phyloP scores from a whole-genome alignment of 257 asterid species.

The Jacaranda mimosifolia region DNA sequence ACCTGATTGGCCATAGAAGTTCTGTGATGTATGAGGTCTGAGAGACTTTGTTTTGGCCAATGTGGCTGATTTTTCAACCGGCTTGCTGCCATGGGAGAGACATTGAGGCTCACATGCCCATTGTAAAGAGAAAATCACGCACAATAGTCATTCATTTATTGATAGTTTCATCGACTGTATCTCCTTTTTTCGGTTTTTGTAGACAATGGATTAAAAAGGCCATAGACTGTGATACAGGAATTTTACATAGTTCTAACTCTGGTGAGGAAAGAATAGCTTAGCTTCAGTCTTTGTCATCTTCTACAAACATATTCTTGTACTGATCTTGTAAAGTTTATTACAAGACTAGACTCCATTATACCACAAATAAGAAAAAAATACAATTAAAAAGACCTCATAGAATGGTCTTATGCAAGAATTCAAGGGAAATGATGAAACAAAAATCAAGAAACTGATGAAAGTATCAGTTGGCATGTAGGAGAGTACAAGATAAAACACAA shows the following conservation, averaged over 20 bases:
- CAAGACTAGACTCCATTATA: too few species aligned
- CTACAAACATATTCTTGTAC: too few species aligned
- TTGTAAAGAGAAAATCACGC: slow-evolving; percentile 43
- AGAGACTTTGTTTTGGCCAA: slow-evolving; percentile 79
- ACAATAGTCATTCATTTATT: slow-evolving; percentile 39
- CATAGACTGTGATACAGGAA: slow-evolving; percentile 24
- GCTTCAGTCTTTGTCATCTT: too few species aligned
- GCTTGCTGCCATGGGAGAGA: slow-evolving; percentile 88
- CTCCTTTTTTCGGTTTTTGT: slow-evolving; percentile 12
- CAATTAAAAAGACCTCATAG: too few species aligned
- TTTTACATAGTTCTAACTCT: slow-evolving; percentile 3
- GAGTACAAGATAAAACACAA: too few species aligned
- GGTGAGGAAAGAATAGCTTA: too few species aligned
- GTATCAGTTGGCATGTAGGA: too few species aligned
- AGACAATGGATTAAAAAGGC: slow-evolving; percentile 9
- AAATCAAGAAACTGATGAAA: too few species aligned
- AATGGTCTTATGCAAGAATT: too few species aligned
- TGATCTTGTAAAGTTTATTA: too few species aligned
- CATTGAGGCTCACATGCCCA: slow-evolving; percentile 21
- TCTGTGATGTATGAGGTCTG: slow-evolving; percentile 89
- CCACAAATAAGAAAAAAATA: too few species aligned
- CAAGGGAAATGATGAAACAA: too few species aligned
- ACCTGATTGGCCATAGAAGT: slow-evolving; percentile 79
- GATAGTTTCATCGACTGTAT: slow-evolving; percentile 21
- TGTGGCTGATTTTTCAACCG: slow-evolving; percentile 64